Conservation (phyloP, 2,329 filamentous ascomycete genomes). For the Fusarium paranaense region DNA sequence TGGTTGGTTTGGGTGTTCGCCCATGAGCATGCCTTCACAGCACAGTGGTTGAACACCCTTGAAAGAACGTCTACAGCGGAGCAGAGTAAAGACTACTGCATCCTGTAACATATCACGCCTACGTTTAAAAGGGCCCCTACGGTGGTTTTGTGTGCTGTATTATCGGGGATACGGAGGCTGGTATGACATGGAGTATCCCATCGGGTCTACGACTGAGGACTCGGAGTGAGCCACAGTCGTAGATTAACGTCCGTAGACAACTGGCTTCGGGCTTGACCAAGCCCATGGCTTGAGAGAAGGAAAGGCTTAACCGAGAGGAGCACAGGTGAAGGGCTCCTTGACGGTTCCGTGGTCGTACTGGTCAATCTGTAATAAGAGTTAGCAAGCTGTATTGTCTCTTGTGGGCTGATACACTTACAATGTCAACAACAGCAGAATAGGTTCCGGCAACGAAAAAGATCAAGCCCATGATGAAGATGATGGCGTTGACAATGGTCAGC, state of each 20-base stretch:
- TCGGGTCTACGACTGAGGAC: not conserved
- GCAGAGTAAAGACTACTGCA: not conserved
- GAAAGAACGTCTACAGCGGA: not conserved
- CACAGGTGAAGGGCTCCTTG: constrained; percentile 25
- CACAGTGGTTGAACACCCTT: not conserved
- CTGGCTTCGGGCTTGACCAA: not conserved
- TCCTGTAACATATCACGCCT: constrained; percentile 26
- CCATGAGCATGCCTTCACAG: not conserved
- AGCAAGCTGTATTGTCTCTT: not conserved
- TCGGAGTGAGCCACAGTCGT: constrained; percentile 2
- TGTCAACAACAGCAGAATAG: constrained; percentile 27
- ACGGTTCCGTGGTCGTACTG: constrained; percentile 33
- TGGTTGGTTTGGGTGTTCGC: not conserved
- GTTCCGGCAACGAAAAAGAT: constrained; percentile 33
- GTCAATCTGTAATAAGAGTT: constrained; percentile 13
- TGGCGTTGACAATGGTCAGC: constrained; percentile 18
- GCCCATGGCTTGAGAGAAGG: not conserved
- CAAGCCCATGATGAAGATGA: constrained; percentile 34
- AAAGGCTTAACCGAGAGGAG: constrained; percentile 17
- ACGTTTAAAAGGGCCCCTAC: constrained; percentile 40
- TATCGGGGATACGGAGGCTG: constrained; percentile 32
- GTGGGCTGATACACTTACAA: not conserved
- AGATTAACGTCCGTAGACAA: not conserved
- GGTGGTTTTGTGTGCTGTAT: constrained; percentile 36
- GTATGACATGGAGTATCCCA: constrained; percentile 33